phyloP scores from a whole-genome alignment of 768 basidiomycete species.

The Auricularia cornea region DNA sequence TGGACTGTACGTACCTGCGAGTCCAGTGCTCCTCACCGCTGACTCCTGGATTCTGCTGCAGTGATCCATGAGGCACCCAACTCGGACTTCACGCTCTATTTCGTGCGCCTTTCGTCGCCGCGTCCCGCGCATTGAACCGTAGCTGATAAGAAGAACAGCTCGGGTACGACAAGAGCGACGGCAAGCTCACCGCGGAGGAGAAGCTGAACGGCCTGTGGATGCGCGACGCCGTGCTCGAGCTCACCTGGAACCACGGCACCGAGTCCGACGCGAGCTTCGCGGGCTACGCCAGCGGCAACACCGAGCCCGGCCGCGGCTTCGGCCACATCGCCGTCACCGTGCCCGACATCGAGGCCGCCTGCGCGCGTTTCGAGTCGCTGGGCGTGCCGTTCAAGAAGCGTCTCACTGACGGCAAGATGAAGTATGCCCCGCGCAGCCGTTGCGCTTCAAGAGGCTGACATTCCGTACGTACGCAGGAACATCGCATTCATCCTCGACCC shows the following conservation, averaged over 20 bases:
- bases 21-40: constrained; percentile 8
- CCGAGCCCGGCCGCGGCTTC: constrained; percentile 56
- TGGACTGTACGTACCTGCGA: constrained; percentile 15
- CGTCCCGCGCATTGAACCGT: neutral
- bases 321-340: constrained; percentile 45
- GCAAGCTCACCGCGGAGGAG: constrained; percentile 44
- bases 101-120: constrained; percentile 22
- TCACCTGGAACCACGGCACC: constrained; percentile 34
- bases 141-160: constrained; percentile 24
- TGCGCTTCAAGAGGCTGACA: neutral
- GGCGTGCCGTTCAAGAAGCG: constrained; percentile 84
- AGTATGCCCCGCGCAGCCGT: neutral
- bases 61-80: constrained; percentile 36
- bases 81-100: constrained; percentile 69
- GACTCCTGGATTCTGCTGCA: neutral
- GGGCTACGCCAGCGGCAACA: constrained; percentile 82
- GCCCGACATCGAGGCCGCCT: constrained; percentile 74
- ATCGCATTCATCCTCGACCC: constrained; percentile 84
- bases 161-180: constrained; percentile 59
- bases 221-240: constrained; percentile 42
- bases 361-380: constrained; percentile 70
- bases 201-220: constrained; percentile 39
- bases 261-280: constrained; percentile 69
- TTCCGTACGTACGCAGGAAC: constrained; percentile 19
- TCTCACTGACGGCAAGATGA: constrained; percentile 80